A percentile compares a stretch with the other conserved stretches of the same genome.
These are phyloP conservation scores for Penstemon eatonii DNA, from an alignment of 257 asterid genomes.

Conservation along the genomic window DNA sequence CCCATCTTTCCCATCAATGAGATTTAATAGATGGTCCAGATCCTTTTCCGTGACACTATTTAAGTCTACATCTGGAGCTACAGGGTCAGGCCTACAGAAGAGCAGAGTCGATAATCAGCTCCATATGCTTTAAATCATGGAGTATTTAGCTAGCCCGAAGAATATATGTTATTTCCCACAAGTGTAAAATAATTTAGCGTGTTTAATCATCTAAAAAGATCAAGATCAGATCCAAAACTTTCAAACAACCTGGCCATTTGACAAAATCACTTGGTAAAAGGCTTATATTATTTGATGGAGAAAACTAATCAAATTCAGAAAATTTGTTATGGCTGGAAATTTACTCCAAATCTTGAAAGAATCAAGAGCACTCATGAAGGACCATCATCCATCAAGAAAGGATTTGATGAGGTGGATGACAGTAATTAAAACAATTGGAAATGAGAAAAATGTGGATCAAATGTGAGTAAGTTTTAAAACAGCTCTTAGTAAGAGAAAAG, in stretches of 20 bases:
- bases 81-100: conserved; percentile 46
- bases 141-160: too few species aligned
- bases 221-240: not conserved
- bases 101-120: conserved; percentile 23
- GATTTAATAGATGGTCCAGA: conserved; percentile 49
- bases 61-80: conserved; percentile 45
- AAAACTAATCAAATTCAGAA: not conserved
- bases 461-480: not conserved
- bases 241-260: not conserved
- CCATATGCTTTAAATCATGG: not conserved
- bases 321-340: not conserved
- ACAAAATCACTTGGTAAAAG: not conserved
- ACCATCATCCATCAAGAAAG: not conserved
- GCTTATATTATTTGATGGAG: not conserved
- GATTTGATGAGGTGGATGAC: not conserved
- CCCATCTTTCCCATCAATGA: conserved; percentile 58
- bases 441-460: not conserved
- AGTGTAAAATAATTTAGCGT: not conserved
- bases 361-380: not conserved
- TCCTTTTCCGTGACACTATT: conserved; percentile 50
- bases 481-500: not conserved
- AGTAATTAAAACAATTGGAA: not conserved
- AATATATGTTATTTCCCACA: not conserved
- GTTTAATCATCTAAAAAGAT: not conserved
- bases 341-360: not conserved